Conservation (phyloP, 176 grass and related monocot genomes). For the Typha latifolia region DNA sequence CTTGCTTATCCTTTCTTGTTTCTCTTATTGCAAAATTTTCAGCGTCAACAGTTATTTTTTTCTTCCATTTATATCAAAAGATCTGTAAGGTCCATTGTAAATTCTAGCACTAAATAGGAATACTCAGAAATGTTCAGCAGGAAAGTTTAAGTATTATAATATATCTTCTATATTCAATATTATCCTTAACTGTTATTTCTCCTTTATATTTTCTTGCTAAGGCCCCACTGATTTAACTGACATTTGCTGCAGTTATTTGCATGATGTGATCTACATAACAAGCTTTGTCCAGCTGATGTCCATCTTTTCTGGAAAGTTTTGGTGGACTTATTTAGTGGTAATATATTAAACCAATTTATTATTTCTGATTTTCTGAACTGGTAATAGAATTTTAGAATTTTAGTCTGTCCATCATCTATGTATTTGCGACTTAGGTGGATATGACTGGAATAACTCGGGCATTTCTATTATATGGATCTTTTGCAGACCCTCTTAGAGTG, state of each 20-base stretch:
- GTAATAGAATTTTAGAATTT: not conserved
- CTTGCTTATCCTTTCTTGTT: too few relatives aligned
- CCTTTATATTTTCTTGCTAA: slow-evolving; percentile 3
- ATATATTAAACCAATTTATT: slow-evolving; percentile 9
- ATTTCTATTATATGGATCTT: not conserved
- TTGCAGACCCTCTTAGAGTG: not conserved
- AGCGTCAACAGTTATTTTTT: too few relatives aligned
- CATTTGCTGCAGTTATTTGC: slow-evolving; percentile 52
- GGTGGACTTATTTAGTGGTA: slow-evolving; percentile 97
- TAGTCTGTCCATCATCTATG: not conserved
- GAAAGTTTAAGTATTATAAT: too few relatives aligned
- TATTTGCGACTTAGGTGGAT: not conserved
- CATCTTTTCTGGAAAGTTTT: slow-evolving; percentile 91
- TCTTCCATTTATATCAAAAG: too few relatives aligned
- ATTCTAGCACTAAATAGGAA: too few relatives aligned
- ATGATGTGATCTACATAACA: slow-evolving; percentile 94
- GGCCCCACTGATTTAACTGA: not conserved
- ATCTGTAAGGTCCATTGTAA: too few relatives aligned
- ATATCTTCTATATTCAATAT: too few relatives aligned
- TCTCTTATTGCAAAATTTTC: too few relatives aligned
- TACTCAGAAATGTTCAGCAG: too few relatives aligned
- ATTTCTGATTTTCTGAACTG: not conserved
- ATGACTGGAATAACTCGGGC: not conserved
- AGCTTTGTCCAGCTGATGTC: slow-evolving; percentile 77
- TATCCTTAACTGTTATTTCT: not conserved